These are phyloP conservation scores for Heterobasidion annosum DNA, from an alignment of 1,284 basidiomycete species.

Conservation along the genomic window DNA sequence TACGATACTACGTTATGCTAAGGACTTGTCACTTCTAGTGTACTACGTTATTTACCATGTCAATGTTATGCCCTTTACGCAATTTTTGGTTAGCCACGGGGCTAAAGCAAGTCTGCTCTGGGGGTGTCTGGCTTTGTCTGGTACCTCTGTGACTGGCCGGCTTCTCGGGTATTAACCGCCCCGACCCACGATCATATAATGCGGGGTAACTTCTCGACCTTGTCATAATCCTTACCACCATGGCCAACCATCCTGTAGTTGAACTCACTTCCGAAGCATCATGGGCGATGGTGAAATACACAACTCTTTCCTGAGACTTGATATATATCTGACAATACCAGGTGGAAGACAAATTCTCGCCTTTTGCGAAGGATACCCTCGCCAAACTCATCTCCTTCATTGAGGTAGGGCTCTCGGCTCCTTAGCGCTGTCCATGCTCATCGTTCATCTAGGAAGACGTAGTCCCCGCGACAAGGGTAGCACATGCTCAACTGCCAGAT, in stretches of 20 bases:
- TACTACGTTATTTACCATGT: too few relatives aligned
- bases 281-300: conserved; percentile 61
- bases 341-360: conserved; percentile 89
- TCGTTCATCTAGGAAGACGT: conserved; percentile 65
- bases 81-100: too few relatives aligned
- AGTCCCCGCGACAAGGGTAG: conserved; percentile 70
- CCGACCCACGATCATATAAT: neutral
- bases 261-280: conserved; percentile 72
- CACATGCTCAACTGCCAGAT: conserved; percentile 75
- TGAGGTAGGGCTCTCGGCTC: conserved; percentile 45
- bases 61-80: too few relatives aligned
- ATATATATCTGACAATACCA: conserved; percentile 21
- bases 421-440: neutral
- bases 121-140: too few relatives aligned
- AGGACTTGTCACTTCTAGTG: too few relatives aligned
- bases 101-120: too few relatives aligned
- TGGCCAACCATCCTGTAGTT: conserved; percentile 57
- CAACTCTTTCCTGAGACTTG: neutral
- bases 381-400: conserved; percentile 81
- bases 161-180: neutral
- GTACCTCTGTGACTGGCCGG: too few relatives aligned
- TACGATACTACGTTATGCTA: too few relatives aligned
- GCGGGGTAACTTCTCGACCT: neutral
- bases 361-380: conserved; percentile 80
- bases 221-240: conserved; percentile 17